Base-by-base conservation (phyloP, 1,284 basidiomycete genomes). In the Schizophyllum commune region DNA sequence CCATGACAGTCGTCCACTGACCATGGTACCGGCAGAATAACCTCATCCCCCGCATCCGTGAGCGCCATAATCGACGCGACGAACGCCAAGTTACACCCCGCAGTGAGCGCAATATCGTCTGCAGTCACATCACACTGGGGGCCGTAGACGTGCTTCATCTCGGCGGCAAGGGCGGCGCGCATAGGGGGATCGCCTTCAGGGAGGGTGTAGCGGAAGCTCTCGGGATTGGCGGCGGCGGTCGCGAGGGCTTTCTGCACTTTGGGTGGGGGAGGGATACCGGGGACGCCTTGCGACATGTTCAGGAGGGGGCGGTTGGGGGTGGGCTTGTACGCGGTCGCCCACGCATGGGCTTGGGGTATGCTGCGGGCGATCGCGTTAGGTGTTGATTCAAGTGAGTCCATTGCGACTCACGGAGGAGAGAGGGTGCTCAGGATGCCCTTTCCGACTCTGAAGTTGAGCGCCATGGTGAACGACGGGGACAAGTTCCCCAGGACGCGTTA, bases 11-110 rank as follows among this genome's bases (percentile, higher is more conserved):
- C 53, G 53, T 20, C 19, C 53, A 27, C 67, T 65, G 68, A 88
- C 88, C 89, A 91, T 9, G 93, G 92, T 0, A 88, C 78, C 5
- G 92, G 91, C 15, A 95, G 72, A 57, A 96, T 86, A 52, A 94
- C 77, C 65, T 90, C 88, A 63, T 92, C 88, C 0, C 88, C 89
- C 1, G 83, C 76, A 63, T 84, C 83, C 19, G 88, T 90, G 5
- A 96, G 71, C 15, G 81, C 79, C 79, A 86, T 84, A 7, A 85
- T 77, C 0, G 79, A 73, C 0, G 87, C 81, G 13, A 86, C 79
- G 66, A 91, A 92, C 1, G 89, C 88, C 71, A 91, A 72, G 66
- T 90, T 90, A 66, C 84, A 86, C 3, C 87, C 88, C 0, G 86
- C 77, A 0, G 87, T 89, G 64, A 90, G 69, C 1, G 80, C 81